These are phyloP conservation scores for Symbiodinium pilosum DNA, from an alignment of 73 alveolate species.

Conservation along the genomic window DNA sequence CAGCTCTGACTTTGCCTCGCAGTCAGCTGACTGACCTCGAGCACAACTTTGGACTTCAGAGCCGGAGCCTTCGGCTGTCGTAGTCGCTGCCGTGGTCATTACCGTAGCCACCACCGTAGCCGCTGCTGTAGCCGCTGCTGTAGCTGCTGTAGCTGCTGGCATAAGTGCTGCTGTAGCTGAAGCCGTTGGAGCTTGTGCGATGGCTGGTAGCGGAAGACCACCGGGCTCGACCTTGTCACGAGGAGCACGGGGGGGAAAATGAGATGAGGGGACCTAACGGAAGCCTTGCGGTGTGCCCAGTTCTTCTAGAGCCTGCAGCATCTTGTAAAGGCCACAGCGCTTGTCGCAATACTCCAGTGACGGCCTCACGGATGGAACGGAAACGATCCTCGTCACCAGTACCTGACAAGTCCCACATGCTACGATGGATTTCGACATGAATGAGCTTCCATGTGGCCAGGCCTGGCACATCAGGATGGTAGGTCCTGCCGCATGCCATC, in stretches of 20 bases:
- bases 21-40: too few species aligned
- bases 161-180: neutral
- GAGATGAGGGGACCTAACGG: neutral
- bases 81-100: neutral
- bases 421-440: neutral
- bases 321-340: neutral
- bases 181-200: neutral
- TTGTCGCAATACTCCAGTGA: neutral
- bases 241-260: too few species aligned
- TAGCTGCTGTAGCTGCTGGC: neutral
- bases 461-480: conserved; percentile 94
- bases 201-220: neutral
- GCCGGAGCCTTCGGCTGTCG: too few species aligned
- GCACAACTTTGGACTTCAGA: too few species aligned
- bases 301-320: conserved; percentile 35
- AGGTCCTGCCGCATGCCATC: conserved; percentile 21
- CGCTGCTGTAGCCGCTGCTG: neutral
- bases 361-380: conserved; percentile 65
- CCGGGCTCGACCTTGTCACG: conserved; percentile 36
- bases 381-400: conserved; percentile 89
- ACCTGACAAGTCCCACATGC: neutral
- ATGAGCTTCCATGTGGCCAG: too few species aligned
- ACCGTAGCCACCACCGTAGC: neutral
- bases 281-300: conserved; percentile 49
- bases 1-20: neutral